A percentile compares a stretch with the other conserved stretches of the same genome.
phyloP scores from a whole-genome alignment of 352 stramenopile genomes.

The Phytophthora chlamydospora region DNA sequence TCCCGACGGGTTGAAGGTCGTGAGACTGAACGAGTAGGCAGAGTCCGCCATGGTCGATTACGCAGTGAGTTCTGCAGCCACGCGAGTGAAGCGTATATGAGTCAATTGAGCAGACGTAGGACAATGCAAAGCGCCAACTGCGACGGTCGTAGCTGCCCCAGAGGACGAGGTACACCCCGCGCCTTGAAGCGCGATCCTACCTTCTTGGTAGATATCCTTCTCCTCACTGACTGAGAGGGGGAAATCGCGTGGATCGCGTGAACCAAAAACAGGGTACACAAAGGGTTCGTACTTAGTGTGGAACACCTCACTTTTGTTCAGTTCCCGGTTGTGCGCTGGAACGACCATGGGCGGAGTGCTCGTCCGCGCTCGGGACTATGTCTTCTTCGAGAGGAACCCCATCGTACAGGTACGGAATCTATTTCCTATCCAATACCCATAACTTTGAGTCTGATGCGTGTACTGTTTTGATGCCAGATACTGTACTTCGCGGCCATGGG shows the following conservation, averaged over 20 bases:
- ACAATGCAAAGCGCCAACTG: not conserved
- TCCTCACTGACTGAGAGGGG: conserved; percentile 35
- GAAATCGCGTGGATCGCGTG: conserved; percentile 27
- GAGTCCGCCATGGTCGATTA: conserved; percentile 93
- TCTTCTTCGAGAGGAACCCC: conserved; percentile 71
- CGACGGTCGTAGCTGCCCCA: not conserved
- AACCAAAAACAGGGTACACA: conserved; percentile 24
- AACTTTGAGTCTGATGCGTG: not conserved
- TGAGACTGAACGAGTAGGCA: conserved; percentile 99
- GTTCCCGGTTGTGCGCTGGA: not conserved
- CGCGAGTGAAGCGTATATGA: not conserved
- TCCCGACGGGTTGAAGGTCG: conserved; percentile 98
- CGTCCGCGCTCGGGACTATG: conserved; percentile 54
- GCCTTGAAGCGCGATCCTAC: conserved; percentile 37
- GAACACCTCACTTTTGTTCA: not conserved
- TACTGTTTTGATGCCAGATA: conserved; percentile 40
- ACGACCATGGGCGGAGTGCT: conserved; percentile 34
- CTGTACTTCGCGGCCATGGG: conserved; percentile 83
- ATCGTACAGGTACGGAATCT: conserved; percentile 56
- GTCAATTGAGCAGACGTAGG: conserved; percentile 9
- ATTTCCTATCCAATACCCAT: no score
- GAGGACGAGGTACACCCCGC: conserved; percentile 3
- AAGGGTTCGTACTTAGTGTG: not conserved
- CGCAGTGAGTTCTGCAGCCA: conserved; percentile 8
- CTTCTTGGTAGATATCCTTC: conserved; percentile 36